phyloP scores from a whole-genome alignment of 371 early-diverging fungal species.

The Choanephora cucurbitarum region DNA sequence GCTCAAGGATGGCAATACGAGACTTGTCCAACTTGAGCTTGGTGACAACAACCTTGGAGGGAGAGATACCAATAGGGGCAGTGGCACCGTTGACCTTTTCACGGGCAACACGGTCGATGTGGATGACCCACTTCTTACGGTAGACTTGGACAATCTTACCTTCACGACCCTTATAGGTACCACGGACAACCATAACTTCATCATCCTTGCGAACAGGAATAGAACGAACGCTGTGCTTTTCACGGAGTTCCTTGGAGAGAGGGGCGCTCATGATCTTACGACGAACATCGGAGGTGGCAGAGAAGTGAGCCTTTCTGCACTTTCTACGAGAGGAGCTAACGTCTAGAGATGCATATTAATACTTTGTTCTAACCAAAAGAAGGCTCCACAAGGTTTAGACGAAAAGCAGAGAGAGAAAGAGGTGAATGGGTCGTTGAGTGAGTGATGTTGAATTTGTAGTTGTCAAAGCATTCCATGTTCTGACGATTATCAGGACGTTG shows the following conservation, averaged over 20 bases:
- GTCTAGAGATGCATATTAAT: too few relatives aligned
- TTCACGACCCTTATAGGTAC: constrained; percentile 94
- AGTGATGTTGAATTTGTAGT: too few relatives aligned
- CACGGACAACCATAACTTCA: constrained; percentile 95
- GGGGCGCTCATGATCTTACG: constrained; percentile 94
- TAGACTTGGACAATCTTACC: constrained; percentile 96
- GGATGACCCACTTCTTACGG: constrained; percentile 98
- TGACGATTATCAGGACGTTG: too few relatives aligned
- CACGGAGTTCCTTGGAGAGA: constrained; percentile 92
- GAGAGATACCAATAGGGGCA: constrained; percentile 93
- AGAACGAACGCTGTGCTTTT: constrained; percentile 61
- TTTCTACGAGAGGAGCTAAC: constrained; percentile 95
- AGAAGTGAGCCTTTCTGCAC: constrained; percentile 97
- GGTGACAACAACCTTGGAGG: constrained; percentile 97
- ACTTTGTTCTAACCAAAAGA: too few relatives aligned
- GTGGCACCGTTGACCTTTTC: constrained; percentile 97
- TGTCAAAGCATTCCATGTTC: too few relatives aligned
- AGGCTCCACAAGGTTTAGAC: too few relatives aligned
- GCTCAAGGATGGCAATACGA: constrained; percentile 83
- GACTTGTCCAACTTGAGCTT: constrained; percentile 95
- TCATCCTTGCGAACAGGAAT: constrained; percentile 97
- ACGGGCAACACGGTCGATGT: constrained; percentile 93
- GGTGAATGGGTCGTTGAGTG: too few relatives aligned
- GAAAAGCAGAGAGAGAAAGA: too few relatives aligned
- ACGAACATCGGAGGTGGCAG: constrained; percentile 92